phyloP scores from a whole-genome alignment of 1,284 basidiomycete genomes.

The Phenoliferia sp. region DNA sequence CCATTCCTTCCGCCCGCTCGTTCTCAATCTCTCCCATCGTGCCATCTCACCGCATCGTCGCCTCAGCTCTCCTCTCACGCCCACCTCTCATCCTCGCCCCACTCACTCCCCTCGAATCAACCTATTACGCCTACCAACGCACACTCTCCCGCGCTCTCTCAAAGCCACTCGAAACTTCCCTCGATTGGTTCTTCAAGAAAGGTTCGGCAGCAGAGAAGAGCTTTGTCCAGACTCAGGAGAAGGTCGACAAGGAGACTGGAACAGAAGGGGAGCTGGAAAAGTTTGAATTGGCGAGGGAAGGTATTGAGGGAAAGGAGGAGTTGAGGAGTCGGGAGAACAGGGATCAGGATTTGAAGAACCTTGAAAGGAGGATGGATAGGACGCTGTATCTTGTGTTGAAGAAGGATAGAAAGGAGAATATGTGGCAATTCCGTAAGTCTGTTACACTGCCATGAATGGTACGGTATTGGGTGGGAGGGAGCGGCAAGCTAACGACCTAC shows the following conservation, averaged over 20 bases:
- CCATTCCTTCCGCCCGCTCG: neutral
- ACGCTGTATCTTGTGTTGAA: conserved; percentile 80
- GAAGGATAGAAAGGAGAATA: conserved; percentile 53
- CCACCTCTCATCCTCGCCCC: conserved; percentile 31
- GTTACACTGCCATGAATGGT: no score
- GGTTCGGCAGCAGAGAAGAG: conserved; percentile 80
- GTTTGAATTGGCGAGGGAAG: conserved; percentile 40
- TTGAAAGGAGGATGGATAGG: conserved; percentile 75
- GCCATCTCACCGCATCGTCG: conserved; percentile 32
- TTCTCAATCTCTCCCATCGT: no score
- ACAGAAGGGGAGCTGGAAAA: conserved; percentile 52
- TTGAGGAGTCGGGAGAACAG: conserved; percentile 48
- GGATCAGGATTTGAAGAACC: conserved; percentile 58
- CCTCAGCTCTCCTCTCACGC: conserved; percentile 34
- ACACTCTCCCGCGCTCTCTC: conserved; percentile 76
- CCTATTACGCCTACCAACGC: conserved; percentile 81
- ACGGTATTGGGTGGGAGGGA: neutral
- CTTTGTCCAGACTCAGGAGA: conserved; percentile 47
- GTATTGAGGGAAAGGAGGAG: conserved; percentile 57
- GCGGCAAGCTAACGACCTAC: no score
- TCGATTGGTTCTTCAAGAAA: conserved; percentile 91
- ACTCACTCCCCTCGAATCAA: conserved; percentile 61
- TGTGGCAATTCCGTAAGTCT: conserved; percentile 70
- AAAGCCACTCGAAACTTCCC: conserved; percentile 70
- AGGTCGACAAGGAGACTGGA: conserved; percentile 36